These are phyloP conservation scores for Lenwebbia sp. DNA, from an alignment of 345 rosid species.

Conservation along the genomic window DNA sequence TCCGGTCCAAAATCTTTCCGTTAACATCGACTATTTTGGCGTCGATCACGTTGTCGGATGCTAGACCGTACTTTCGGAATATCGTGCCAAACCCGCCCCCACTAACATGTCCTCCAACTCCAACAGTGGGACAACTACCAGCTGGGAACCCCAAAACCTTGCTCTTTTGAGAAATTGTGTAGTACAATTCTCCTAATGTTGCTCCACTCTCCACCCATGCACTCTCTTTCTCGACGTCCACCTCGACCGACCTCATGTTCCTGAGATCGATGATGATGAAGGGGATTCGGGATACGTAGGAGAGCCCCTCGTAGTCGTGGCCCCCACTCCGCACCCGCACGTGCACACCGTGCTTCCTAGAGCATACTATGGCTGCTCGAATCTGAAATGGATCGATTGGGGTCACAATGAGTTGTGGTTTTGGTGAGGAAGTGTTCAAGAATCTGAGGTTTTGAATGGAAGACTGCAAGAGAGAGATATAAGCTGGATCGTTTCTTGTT, in stretches of 20 bases:
- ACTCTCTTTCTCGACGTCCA: constrained; percentile 19
- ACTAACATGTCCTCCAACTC: constrained; percentile 54
- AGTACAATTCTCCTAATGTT: constrained; percentile 51
- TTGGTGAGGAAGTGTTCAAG: constrained; percentile 28
- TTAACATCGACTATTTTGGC: constrained; percentile 45
- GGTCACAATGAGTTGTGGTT: constrained; percentile 46
- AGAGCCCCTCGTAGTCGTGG: constrained; percentile 57
- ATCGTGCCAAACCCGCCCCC: constrained; percentile 63
- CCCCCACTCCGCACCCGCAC: constrained; percentile 58
- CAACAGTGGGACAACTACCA: constrained; percentile 53
- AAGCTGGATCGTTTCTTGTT: not conserved
- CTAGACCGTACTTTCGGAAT: constrained; percentile 72
- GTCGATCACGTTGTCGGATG: constrained; percentile 62
- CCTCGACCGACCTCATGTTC: constrained; percentile 26
- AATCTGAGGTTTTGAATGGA: constrained; percentile 44
- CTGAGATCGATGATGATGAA: constrained; percentile 45
- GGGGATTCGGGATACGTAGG: constrained; percentile 43
- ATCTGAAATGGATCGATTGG: constrained; percentile 42
- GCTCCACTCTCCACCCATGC: constrained; percentile 81
- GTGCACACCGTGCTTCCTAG: constrained; percentile 24
- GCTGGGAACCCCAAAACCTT: constrained; percentile 50
- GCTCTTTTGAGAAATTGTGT: constrained; percentile 47
- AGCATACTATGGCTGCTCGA: constrained; percentile 49
- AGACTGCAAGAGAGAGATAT: constrained; percentile 2
- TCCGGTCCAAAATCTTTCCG: constrained; percentile 43